Evolutionary conservation across 306 rosid genomes (phyloP).

Genomic region (Begonia loranthoides): DNA sequence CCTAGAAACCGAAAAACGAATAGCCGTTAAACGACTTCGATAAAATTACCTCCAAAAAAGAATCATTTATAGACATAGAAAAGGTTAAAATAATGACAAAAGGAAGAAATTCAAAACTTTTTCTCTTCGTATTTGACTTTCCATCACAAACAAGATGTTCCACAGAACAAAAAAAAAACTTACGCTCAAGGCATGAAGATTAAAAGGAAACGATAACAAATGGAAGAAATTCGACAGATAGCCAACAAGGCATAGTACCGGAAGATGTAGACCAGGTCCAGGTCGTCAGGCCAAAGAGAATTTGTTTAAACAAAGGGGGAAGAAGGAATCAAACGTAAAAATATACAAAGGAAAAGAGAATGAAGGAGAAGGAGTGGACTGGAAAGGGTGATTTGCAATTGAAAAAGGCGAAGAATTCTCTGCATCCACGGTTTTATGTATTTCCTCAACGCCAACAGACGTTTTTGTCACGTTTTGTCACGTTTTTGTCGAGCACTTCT

Average conservation of each 20-base stretch:
- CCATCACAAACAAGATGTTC: neutral
- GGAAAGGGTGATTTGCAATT: neutral
- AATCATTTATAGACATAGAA: too few species aligned
- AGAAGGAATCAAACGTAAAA: neutral
- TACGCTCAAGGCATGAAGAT: neutral
- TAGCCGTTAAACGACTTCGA: too few species aligned
- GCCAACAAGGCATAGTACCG: neutral
- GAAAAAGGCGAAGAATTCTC: conserved; percentile 6
- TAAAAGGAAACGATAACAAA: neutral
- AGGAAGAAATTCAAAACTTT: too few species aligned
- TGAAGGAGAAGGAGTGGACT: neutral
- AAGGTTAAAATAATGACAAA: too few species aligned
- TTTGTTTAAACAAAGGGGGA: neutral
- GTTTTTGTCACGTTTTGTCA: too few species aligned
- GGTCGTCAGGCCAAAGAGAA: neutral
- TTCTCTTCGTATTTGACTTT: neutral
- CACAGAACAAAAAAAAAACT: neutral
- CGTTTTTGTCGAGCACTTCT: too few species aligned
- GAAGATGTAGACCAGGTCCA: neutral
- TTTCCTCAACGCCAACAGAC: neutral
- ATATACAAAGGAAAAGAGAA: neutral
- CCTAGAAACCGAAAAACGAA: too few species aligned
- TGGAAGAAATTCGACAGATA: neutral
- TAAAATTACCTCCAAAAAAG: too few species aligned
- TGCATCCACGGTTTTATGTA: neutral